These are phyloP conservation scores for Cordyceps cateniannulata DNA, from an alignment of 2,329 filamentous ascomycete genomes.

Conservation along the genomic window DNA sequence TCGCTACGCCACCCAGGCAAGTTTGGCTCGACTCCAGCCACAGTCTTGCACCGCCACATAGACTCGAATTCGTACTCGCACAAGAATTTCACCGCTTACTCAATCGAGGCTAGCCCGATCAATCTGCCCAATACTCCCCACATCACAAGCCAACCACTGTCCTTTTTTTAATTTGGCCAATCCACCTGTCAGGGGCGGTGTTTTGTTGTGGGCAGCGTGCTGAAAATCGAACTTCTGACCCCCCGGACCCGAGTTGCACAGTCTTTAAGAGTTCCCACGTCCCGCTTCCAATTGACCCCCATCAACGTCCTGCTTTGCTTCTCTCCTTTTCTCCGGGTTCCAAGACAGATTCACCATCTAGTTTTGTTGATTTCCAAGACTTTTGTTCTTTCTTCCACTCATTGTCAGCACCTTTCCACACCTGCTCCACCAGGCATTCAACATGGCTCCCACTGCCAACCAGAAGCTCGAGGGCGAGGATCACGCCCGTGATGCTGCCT, in stretches of 20 bases:
- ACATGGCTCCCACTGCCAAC: conserved; percentile 38
- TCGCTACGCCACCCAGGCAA: neutral
- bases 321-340: neutral
- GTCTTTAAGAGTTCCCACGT: conserved; percentile 9
- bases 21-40: neutral
- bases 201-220: conserved; percentile 4
- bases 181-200: conserved; percentile 12
- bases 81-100: conserved; percentile 12
- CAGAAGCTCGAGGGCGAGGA: conserved; percentile 69
- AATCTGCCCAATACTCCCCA: too few species aligned
- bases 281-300: conserved; percentile 7
- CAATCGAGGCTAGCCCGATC: neutral
- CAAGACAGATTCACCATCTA: neutral
- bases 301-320: neutral
- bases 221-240: conserved; percentile 3
- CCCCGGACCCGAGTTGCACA: neutral
- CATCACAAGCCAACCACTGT: conserved; percentile 6
- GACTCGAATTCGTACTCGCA: conserved; percentile 19
- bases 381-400: neutral
- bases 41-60: neutral
- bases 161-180: conserved; percentile 7
- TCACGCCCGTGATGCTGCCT: conserved; percentile 77
- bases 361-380: neutral
- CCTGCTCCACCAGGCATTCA: conserved; percentile 24
- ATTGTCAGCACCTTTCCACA: neutral